Evolutionary conservation across 1,284 basidiomycete genomes (phyloP).

Genomic region (Cryptococcus sp.): DNA sequence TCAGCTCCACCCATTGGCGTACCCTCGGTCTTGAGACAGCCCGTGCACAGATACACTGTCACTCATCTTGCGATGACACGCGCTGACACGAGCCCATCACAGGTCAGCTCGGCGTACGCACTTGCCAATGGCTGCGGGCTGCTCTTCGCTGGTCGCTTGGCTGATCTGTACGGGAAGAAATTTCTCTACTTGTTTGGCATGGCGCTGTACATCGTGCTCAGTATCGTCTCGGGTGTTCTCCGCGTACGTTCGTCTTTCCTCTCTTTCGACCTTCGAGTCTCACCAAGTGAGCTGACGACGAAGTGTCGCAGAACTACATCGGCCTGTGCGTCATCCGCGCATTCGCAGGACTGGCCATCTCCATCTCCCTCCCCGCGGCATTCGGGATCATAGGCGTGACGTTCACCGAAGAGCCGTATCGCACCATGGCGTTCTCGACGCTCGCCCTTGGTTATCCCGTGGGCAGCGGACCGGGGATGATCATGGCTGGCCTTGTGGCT

Average conservation of each 20-base stretch:
- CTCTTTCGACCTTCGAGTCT: not conserved
- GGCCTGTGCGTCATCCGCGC: constrained; percentile 34
- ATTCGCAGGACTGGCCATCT: constrained; percentile 29
- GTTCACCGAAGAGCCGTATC: constrained; percentile 32
- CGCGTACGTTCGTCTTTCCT: constrained; percentile 6
- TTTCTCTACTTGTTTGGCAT: constrained; percentile 46
- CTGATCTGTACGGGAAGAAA: constrained; percentile 50
- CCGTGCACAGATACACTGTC: no score
- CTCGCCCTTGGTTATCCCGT: constrained; percentile 37
- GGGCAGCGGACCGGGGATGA: constrained; percentile 27
- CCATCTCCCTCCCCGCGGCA: constrained; percentile 34
- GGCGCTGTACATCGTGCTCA: constrained; percentile 14
- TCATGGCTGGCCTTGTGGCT: constrained; percentile 34
- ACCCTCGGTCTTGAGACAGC: no score
- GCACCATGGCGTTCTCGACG: constrained; percentile 41
- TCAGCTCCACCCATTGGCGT: no score
- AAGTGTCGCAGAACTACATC: constrained; percentile 14
- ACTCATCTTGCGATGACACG: no score
- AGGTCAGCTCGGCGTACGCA: constrained; percentile 45
- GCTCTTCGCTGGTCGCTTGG: constrained; percentile 51
- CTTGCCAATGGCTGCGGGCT: constrained; percentile 50
- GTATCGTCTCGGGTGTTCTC: constrained; percentile 23
- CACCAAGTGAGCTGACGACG: not conserved
- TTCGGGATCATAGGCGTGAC: constrained; percentile 46
- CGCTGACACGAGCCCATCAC: no score